These are phyloP conservation scores for Fusarium virguliforme DNA, from an alignment of 2,329 filamentous ascomycete genomes.

Conservation along the genomic window DNA sequence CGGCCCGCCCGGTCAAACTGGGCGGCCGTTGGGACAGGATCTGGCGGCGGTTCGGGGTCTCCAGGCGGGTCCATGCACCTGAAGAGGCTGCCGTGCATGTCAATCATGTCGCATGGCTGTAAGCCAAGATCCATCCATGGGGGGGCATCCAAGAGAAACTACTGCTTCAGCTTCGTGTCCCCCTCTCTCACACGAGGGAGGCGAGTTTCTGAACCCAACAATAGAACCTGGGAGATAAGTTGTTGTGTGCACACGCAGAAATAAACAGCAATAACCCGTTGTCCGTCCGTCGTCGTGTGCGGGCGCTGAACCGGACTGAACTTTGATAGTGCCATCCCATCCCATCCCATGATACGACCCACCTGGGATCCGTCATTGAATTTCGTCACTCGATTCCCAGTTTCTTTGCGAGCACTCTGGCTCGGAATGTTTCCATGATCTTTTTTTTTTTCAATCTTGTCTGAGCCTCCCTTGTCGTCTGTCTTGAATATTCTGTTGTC, in stretches of 20 bases:
- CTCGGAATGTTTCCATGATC: constrained; percentile 44
- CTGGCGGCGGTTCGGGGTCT: constrained; percentile 32
- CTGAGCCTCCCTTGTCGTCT: constrained; percentile 30
- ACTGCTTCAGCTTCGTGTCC: constrained; percentile 1
- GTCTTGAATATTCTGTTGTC: constrained; percentile 13
- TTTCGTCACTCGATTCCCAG: constrained; percentile 50
- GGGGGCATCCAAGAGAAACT: constrained; percentile 16
- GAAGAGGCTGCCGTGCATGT: constrained; percentile 35
- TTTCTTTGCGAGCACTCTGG: constrained; percentile 34
- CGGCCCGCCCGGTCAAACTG: constrained; percentile 43
- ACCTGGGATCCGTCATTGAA: constrained; percentile 45
- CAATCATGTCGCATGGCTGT: constrained; percentile 26
- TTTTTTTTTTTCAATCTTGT: constrained; percentile 16
- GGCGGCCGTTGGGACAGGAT: constrained; percentile 35
- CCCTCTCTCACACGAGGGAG: constrained; percentile 2
- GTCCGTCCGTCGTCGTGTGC: constrained; percentile 20
- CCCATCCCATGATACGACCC: constrained; percentile 40
- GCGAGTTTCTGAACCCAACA: not conserved
- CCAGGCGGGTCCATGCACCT: constrained; percentile 33
- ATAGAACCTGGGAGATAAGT: not conserved
- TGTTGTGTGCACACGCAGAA: too few species aligned
- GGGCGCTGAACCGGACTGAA: constrained; percentile 31
- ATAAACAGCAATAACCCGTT: not conserved
- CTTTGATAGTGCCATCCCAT: constrained; percentile 43
- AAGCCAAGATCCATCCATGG: constrained; percentile 36